phyloP scores from a whole-genome alignment of 768 basidiomycete species.

The Crassisporium funariophilum region DNA sequence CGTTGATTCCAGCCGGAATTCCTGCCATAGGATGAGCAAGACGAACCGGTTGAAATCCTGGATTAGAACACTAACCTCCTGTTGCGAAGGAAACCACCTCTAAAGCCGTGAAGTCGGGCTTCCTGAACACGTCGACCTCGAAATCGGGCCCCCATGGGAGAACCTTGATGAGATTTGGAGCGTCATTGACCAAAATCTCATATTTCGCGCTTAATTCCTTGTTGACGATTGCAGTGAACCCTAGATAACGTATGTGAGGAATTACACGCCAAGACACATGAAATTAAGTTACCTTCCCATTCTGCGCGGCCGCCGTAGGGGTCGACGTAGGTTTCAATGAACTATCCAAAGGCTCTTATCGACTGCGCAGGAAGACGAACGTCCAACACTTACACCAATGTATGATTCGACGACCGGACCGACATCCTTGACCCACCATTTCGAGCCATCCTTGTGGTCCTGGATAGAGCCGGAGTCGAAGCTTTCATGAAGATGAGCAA shows the following conservation, averaged over 20 bases:
- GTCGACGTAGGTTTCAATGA: slow-evolving; percentile 86
- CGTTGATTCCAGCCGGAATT: slow-evolving; percentile 88
- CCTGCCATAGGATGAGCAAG: slow-evolving; percentile 37
- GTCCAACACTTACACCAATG: slow-evolving; percentile 54
- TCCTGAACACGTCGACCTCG: slow-evolving; percentile 74
- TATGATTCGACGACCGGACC: slow-evolving; percentile 89
- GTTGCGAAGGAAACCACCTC: slow-evolving; percentile 84
- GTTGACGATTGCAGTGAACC: slow-evolving; percentile 88
- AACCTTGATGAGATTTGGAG: slow-evolving; percentile 79
- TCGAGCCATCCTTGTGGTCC: slow-evolving; percentile 77
- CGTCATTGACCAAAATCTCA: slow-evolving; percentile 70
- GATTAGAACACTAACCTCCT: slow-evolving; percentile 49
- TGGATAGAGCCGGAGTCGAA: slow-evolving; percentile 80
- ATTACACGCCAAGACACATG: not conserved
- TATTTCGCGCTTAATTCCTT: slow-evolving; percentile 84
- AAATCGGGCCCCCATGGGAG: slow-evolving; percentile 79
- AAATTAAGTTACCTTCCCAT: slow-evolving; percentile 70
- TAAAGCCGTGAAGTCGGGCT: slow-evolving; percentile 86
- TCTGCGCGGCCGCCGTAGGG: slow-evolving; percentile 91
- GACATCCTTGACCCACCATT: slow-evolving; percentile 83
- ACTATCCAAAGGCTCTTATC: slow-evolving; percentile 30
- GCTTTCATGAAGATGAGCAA: slow-evolving; percentile 34
- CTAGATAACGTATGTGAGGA: slow-evolving; percentile 36
- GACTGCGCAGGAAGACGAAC: not conserved
- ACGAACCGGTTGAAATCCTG: not conserved